phyloP scores from a whole-genome alignment of 1,284 basidiomycete genomes.

The Salmacisia buchloeana region DNA sequence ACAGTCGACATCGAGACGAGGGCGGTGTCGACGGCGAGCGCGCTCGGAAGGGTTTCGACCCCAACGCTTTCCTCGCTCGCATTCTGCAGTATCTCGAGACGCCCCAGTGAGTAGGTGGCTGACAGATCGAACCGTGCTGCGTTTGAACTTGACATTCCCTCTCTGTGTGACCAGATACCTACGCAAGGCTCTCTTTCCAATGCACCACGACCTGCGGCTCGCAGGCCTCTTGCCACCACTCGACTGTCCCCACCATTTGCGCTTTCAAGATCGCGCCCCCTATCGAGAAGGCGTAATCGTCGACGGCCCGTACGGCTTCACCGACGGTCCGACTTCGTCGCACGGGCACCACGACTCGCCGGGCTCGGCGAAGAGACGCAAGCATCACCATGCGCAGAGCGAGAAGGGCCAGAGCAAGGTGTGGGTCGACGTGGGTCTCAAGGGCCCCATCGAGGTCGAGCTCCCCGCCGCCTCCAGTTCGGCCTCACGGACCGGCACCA shows the following conservation, averaged over 20 bases:
- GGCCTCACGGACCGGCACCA: conserved; percentile 5
- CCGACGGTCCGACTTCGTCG: too few relatives aligned
- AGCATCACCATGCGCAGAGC: conserved; percentile 1
- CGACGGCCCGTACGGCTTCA: neutral
- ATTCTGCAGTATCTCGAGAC: conserved; percentile 50
- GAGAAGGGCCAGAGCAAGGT: too few relatives aligned
- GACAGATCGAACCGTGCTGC: neutral
- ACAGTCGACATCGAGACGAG: neutral
- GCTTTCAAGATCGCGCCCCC: conserved; percentile 38
- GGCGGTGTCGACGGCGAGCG: too few relatives aligned
- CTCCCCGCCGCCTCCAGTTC: too few relatives aligned
- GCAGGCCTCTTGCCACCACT: conserved; percentile 49
- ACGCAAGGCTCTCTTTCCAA: conserved; percentile 45
- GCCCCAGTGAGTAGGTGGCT: conserved; percentile 43
- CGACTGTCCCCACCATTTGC: conserved; percentile 48
- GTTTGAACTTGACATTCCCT: too few relatives aligned
- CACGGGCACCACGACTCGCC: conserved; percentile 9
- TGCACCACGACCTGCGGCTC: conserved; percentile 46
- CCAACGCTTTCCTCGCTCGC: conserved; percentile 37
- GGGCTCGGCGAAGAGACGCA: neutral
- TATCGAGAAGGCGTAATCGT: conserved; percentile 46
- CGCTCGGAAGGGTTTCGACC: conserved; percentile 31
- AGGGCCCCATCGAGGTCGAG: conserved; percentile 34
- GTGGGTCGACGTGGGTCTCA: conserved; percentile 41
- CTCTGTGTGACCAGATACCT: conserved; percentile 27